A percentile compares a stretch with the other conserved stretches of the same genome.
These are phyloP conservation scores for Royoungia palumana DNA, from an alignment of 768 basidiomycete species.

Conservation along the genomic window DNA sequence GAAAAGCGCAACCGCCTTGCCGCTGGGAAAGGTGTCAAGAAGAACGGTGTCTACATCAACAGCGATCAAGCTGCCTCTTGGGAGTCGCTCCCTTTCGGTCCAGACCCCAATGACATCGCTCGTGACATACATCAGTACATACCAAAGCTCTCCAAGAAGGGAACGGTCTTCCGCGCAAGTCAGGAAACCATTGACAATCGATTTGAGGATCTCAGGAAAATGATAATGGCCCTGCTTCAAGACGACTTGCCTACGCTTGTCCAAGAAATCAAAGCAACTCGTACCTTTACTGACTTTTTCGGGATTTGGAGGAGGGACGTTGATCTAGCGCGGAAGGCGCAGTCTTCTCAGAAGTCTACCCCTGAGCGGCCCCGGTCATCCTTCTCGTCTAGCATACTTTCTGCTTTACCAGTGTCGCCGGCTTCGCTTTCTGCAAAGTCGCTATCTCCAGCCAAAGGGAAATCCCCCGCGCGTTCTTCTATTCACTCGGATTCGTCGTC, in stretches of 20 bases:
- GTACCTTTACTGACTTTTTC: constrained; percentile 70
- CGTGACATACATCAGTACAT: constrained; percentile 63
- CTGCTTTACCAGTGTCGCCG: constrained; percentile 47
- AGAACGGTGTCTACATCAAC: constrained; percentile 62
- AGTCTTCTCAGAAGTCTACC: constrained; percentile 14
- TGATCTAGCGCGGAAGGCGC: constrained; percentile 51
- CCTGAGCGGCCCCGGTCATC: constrained; percentile 38
- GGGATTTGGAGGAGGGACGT: constrained; percentile 72
- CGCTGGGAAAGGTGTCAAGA: constrained; percentile 75
- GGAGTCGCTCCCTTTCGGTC: constrained; percentile 81
- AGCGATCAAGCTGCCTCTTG: constrained; percentile 76
- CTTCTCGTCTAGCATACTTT: constrained; percentile 52
- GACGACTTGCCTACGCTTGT: constrained; percentile 64
- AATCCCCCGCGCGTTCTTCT: neutral
- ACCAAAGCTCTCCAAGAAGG: constrained; percentile 68
- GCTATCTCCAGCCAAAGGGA: constrained; percentile 12
- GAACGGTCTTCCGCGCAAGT: constrained; percentile 67
- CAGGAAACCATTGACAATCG: constrained; percentile 64
- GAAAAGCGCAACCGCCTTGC: constrained; percentile 65
- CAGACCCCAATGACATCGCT: constrained; percentile 72
- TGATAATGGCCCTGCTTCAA: constrained; percentile 57
- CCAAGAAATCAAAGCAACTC: constrained; percentile 57
- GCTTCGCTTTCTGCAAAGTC: constrained; percentile 8
- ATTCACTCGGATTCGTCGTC: constrained; percentile 25
- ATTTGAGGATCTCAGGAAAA: constrained; percentile 52